Percentiles rank a stretch among this genome's conserved stretches.
Evolutionary conservation across 306 rosid species (phyloP).

Genomic region (Crataegus laevigata): DNA sequence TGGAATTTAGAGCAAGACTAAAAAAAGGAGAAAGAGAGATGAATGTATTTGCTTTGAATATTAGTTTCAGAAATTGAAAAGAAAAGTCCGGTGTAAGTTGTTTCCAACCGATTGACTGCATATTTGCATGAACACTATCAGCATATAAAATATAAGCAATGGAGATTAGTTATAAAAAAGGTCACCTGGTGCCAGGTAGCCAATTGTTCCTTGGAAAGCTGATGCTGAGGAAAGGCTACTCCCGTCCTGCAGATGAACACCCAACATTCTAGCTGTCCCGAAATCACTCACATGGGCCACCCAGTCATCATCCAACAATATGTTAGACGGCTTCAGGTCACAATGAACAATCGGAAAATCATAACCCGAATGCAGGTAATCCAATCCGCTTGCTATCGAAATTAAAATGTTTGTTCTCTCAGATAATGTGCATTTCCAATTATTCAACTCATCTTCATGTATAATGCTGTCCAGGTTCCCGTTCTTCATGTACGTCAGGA

Average conservation of each 20-base stretch:
- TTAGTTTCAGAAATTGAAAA: not conserved
- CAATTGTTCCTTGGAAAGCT: constrained; percentile 71
- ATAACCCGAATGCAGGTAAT: constrained; percentile 72
- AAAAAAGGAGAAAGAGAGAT: not conserved
- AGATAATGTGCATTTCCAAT: constrained; percentile 48
- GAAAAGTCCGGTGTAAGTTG: not conserved
- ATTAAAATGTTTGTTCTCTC: constrained; percentile 44
- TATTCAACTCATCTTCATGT: constrained; percentile 36
- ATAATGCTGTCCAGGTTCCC: constrained; percentile 72
- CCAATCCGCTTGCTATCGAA: constrained; percentile 71
- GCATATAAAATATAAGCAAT: not conserved
- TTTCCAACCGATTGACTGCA: not conserved
- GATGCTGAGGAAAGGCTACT: constrained; percentile 48
- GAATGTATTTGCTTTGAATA: not conserved
- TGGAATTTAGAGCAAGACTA: not conserved
- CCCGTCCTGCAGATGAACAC: constrained; percentile 58
- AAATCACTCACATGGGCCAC: constrained; percentile 89
- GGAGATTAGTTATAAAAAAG: not conserved
- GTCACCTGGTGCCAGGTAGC: constrained; percentile 89
- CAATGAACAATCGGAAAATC: constrained; percentile 75
- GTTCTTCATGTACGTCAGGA: constrained; percentile 66
- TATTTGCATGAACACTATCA: not conserved
- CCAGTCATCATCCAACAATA: constrained; percentile 66
- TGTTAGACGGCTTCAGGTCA: constrained; percentile 84
- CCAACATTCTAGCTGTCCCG: constrained; percentile 82